Base-by-base conservation (phyloP, 805 yeast genomes). In the Yarrowia sp. region DNA sequence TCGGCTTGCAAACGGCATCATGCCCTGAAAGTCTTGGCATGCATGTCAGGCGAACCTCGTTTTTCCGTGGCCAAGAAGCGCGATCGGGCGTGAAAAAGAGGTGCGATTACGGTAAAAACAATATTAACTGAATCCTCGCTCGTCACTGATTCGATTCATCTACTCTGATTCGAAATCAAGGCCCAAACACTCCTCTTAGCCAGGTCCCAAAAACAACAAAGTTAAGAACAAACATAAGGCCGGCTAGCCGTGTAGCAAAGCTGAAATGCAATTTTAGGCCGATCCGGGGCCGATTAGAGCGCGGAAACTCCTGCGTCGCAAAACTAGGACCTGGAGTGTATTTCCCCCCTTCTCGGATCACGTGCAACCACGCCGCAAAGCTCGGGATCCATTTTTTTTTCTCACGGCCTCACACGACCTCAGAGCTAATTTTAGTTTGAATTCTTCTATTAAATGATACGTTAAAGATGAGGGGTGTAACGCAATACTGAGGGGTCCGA, bases 1-100 rank as follows among this genome's bases (percentile, higher is more conserved):
- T 52, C 56, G 40, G 42, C 33, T 34, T 52, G 42, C 42, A 52
- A 52, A 52, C 56, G 56, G 56, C 56, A 52, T 52, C 58, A 52
- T 52, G 58, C 43, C 58, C 58, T 38, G 58, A 38, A 17, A 33
- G 10, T 52, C 58, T 52, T 52, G 58, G 58, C 58, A 15, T 50
- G 56, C 56, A 50, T 34, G 38, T 3, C 8, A 5, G 4, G 38
- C 36, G 34, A 15, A 3, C 9, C 12, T 14, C n/a, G 9, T 52
- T 52, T 52, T 52, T 52, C 58, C 58, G 43, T 17, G 14, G 20
- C 9, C n/a, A 14, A 13, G 49, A 14, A 12, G 17, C 17, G 5
- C 1, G 17, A 24, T 43, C 24, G 47, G 24, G 12, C 4, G 10
- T 9, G 53, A 1, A 8, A 5, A 9, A 30, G 20, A 15, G 20